phyloP scores from a whole-genome alignment of 345 rosid species.

The Theobroma cacao region DNA sequence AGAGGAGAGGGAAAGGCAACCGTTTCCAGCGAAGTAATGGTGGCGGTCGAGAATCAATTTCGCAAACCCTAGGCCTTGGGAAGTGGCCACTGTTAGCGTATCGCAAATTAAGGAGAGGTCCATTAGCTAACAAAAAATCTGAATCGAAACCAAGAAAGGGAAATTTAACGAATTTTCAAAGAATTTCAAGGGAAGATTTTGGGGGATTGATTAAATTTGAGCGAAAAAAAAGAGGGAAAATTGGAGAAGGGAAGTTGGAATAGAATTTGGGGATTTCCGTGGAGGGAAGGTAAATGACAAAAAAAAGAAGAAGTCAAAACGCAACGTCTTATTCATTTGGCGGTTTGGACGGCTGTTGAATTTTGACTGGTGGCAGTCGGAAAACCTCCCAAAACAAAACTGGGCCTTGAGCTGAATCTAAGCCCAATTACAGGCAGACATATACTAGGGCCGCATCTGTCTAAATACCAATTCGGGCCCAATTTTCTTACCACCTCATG shows the following conservation, averaged over 20 bases:
- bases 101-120: slow-evolving; percentile 54
- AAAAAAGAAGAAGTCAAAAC: background rate
- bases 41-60: slow-evolving; percentile 38
- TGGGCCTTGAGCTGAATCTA: background rate
- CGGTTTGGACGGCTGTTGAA: background rate
- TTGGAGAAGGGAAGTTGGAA: background rate
- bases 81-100: slow-evolving; percentile 34
- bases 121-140: slow-evolving; percentile 27
- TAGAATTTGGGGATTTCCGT: background rate
- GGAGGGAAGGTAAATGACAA: background rate
- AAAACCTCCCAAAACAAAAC: background rate
- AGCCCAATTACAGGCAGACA: background rate
- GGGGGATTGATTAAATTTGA: slow-evolving; percentile 2
- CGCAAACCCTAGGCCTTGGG: slow-evolving; percentile 52
- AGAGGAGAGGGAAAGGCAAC: slow-evolving; percentile 28
- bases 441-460: too few species aligned
- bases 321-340: background rate
- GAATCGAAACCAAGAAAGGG: background rate
- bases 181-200: background rate
- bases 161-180: background rate
- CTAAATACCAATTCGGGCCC: background rate
- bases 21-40: slow-evolving; percentile 14
- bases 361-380: background rate
- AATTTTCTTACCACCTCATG: background rate
- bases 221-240: background rate